Base-by-base conservation (phyloP, 2,329 filamentous ascomycete species). In the Teratosphaeria destructans region DNA sequence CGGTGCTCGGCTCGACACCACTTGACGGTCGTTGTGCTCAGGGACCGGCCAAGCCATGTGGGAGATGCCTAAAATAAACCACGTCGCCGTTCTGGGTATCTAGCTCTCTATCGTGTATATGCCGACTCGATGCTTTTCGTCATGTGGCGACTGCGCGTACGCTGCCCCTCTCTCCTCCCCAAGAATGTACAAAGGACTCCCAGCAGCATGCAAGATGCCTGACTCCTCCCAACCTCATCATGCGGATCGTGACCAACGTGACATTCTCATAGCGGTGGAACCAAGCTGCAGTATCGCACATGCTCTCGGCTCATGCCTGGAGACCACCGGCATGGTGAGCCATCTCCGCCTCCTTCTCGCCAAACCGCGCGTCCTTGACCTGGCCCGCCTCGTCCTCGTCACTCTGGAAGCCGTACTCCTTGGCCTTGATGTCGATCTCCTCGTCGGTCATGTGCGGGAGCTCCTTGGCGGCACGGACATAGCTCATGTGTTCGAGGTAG, bases 401-500 rank as follows among this genome's bases (percentile, higher is more conserved):
- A 16, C 65, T 65, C 14, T 64, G 61, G 52, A 73, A 65, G 5
- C 72, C 72, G 60, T 71, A 73, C 60, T 73, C 68, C 29, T 66
- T 66, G 5, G 67, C 67, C 62, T 69, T 69, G n/a, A 61, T 62
- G 27, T 67, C 65, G 37, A 74, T 69, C 55, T 70, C 71, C 1
- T 62, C 60, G 39, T 74, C 71, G 47, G 68, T 66, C 56, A 74
- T 65, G 32, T 62, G 54, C 7, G 72, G 72, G 16, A 74, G 64
- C 64, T 74, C 68, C 65, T 73, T 70, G 16, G 71, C 69, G 7
- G 71, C 72, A 10, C 62, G 63, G 16, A 74, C 72, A 56, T 74
- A 74, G 59, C 63, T 67, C 61, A 68, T 74, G 49, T 74, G 66
- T 59, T 70, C 68, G 26, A 64, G 34, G 58, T 59, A 67, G 8